Percentiles rank a stretch among this genome's conserved stretches.
phyloP scores from a whole-genome alignment of 2,329 filamentous ascomycete genomes.

The Monosporascus sp. region DNA sequence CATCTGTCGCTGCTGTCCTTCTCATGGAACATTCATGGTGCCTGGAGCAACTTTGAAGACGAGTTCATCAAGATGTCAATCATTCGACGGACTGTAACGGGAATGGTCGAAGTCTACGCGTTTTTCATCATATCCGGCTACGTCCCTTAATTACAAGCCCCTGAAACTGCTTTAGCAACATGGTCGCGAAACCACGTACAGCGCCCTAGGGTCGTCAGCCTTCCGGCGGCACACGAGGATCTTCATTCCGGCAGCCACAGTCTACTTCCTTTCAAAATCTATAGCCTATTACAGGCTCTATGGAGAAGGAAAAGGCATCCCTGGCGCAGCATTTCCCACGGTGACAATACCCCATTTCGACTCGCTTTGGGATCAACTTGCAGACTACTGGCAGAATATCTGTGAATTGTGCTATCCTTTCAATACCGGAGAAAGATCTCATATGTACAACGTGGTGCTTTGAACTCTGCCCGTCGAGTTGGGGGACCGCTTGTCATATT shows the following conservation, averaged over 20 bases:
- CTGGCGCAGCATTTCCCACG: slow-evolving; percentile 11
- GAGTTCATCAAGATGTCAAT: slow-evolving; percentile 30
- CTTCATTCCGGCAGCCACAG: slow-evolving; percentile 19
- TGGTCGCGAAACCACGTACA: slow-evolving; percentile 13
- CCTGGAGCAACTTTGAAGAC: slow-evolving; percentile 14
- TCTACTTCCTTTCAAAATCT: slow-evolving; percentile 11
- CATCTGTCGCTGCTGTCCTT: slow-evolving; percentile 32
- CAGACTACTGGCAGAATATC: slow-evolving; percentile 8
- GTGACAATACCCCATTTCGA: slow-evolving; percentile 11
- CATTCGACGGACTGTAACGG: slow-evolving; percentile 30
- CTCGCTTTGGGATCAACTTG: slow-evolving; percentile 14
- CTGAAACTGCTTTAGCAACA: slow-evolving; percentile 22
- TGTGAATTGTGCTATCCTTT: slow-evolving; percentile 14
- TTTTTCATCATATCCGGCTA: slow-evolving; percentile 39
- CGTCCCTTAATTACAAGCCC: slow-evolving; percentile 31
- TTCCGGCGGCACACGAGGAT: slow-evolving; percentile 23
- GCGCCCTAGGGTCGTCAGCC: slow-evolving; percentile 19
- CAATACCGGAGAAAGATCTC: slow-evolving; percentile 1
- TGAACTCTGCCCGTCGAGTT: slow-evolving; percentile 35
- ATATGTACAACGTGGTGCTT: slow-evolving; percentile 27
- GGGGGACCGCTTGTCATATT: slow-evolving; percentile 30
- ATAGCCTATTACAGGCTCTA: slow-evolving; percentile 16
- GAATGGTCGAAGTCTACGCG: slow-evolving; percentile 32
- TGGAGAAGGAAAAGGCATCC: slow-evolving; percentile 8
- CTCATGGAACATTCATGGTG: slow-evolving; percentile 22